Evolutionary conservation across 1,284 basidiomycete genomes (phyloP).

Genomic region (Apiotrichum akiyoshidainum): DNA sequence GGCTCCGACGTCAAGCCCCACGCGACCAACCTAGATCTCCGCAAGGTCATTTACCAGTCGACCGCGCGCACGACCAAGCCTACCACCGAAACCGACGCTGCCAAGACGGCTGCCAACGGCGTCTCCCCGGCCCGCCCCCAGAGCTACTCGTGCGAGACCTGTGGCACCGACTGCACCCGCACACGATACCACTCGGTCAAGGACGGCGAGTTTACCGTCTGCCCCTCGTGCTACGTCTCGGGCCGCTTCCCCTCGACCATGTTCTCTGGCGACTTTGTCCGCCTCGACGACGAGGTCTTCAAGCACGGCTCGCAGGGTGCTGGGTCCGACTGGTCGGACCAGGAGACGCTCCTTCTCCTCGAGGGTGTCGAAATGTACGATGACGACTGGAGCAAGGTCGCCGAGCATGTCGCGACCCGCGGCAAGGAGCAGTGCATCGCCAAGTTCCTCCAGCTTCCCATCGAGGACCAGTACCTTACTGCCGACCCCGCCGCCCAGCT

Average conservation of each 20-base stretch:
- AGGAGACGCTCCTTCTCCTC: slow-evolving; percentile 81
- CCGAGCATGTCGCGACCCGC: slow-evolving; percentile 86
- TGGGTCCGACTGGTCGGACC: slow-evolving; percentile 79
- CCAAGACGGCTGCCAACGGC: slow-evolving; percentile 57
- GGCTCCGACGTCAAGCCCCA: slow-evolving; percentile 58
- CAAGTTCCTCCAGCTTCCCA: slow-evolving; percentile 92
- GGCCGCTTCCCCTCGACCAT: slow-evolving; percentile 94
- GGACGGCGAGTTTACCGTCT: slow-evolving; percentile 84
- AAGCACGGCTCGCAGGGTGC: slow-evolving; percentile 55
- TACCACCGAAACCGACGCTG: slow-evolving; percentile 64
- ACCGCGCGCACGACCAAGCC: slow-evolving; percentile 67
- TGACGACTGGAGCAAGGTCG: slow-evolving; percentile 90
- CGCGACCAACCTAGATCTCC: slow-evolving; percentile 68
- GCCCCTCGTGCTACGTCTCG: slow-evolving; percentile 86
- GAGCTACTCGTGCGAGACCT: slow-evolving; percentile 84
- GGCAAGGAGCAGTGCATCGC: slow-evolving; percentile 91
- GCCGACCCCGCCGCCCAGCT: slow-evolving; percentile 54
- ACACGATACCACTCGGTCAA: slow-evolving; percentile 91
- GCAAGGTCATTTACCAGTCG: slow-evolving; percentile 82
- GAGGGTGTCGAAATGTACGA: slow-evolving; percentile 98
- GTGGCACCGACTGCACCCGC: slow-evolving; percentile 85
- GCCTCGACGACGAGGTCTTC: slow-evolving; percentile 64
- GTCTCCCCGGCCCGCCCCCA: slow-evolving; percentile 50
- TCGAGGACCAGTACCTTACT: slow-evolving; percentile 81
- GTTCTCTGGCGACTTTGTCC: slow-evolving; percentile 97